phyloP scores from a whole-genome alignment of 2,329 filamentous ascomycete genomes.

The Colletotrichum neosansevieriae region DNA sequence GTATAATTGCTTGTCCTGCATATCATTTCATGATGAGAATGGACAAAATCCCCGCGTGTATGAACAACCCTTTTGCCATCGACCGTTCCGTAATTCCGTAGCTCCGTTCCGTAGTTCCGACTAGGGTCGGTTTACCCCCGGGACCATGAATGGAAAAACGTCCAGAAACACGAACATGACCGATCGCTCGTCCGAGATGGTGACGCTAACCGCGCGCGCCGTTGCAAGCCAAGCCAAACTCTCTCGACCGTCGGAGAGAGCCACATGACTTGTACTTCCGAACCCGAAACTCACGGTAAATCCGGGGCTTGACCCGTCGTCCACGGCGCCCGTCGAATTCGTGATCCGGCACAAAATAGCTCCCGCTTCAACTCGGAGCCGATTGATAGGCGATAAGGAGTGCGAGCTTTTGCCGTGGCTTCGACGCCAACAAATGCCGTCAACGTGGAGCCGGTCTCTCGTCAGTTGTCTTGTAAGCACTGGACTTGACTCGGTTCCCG shows the following conservation, averaged over 20 bases:
- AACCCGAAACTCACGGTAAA: not conserved
- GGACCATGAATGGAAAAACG: not conserved
- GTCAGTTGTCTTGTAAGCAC: no score
- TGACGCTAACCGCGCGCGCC: constrained; percentile 7
- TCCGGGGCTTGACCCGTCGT: not conserved
- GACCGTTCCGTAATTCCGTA: constrained; percentile 16
- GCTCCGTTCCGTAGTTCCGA: constrained; percentile 9
- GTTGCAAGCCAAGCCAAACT: constrained; percentile 4
- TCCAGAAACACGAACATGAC: not conserved
- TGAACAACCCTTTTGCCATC: no score
- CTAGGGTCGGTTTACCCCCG: not conserved
- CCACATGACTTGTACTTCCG: not conserved
- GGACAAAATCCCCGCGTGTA: not conserved
- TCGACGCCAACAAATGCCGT: not conserved
- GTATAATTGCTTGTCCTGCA: no score
- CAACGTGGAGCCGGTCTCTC: not conserved
- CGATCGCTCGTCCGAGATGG: not conserved
- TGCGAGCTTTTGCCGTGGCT: not conserved
- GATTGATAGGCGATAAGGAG: constrained; percentile 15
- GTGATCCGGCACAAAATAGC: not conserved
- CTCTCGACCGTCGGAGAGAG: not conserved
- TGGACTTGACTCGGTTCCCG: not conserved
- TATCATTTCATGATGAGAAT: not conserved
- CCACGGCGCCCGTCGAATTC: not conserved
- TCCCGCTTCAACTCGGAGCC: not conserved